Conservation (phyloP, 345 rosid genomes). For the Erodium maritimum region DNA sequence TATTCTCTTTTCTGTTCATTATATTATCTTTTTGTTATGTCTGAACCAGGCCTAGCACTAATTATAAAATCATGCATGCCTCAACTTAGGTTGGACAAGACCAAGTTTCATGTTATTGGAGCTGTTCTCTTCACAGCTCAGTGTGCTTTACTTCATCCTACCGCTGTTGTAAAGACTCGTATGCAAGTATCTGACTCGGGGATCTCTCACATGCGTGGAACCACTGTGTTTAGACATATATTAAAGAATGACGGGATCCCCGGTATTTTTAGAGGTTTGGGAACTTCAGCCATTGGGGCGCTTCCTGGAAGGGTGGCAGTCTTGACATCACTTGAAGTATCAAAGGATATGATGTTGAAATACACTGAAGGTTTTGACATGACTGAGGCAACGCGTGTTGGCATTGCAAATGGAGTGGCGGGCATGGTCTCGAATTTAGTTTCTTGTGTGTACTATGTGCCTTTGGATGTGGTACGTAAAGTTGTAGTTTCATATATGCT, state of each 20-base stretch:
- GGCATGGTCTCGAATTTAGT: slow-evolving; percentile 53
- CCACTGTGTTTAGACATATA: slow-evolving; percentile 23
- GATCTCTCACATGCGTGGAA: slow-evolving; percentile 27
- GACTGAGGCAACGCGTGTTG: slow-evolving; percentile 46
- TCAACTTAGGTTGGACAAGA: slow-evolving; percentile 40
- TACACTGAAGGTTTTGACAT: slow-evolving; percentile 26
- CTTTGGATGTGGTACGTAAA: slow-evolving; percentile 54
- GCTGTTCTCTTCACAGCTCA: slow-evolving; percentile 51
- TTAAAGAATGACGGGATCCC: slow-evolving; percentile 34
- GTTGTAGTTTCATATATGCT: not conserved
- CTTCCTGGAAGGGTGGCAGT: slow-evolving; percentile 47
- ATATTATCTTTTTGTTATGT: no score
- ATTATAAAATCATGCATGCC: no score
- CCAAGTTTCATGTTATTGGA: slow-evolving; percentile 44
- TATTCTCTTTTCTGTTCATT: no score
- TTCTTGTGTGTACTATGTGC: slow-evolving; percentile 47
- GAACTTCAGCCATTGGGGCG: slow-evolving; percentile 46
- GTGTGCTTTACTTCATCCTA: slow-evolving; percentile 45
- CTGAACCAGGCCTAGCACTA: no score
- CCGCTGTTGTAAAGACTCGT: slow-evolving; percentile 47
- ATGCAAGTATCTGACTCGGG: slow-evolving; percentile 49
- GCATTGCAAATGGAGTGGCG: slow-evolving; percentile 50
- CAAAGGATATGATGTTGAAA: slow-evolving; percentile 39
- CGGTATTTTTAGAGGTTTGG: slow-evolving; percentile 47
- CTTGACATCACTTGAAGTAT: slow-evolving; percentile 55